Percentiles rank a stretch among this genome's conserved stretches.
phyloP scores from a whole-genome alignment of 768 basidiomycete species.

The Pisolithus tinctorius region DNA sequence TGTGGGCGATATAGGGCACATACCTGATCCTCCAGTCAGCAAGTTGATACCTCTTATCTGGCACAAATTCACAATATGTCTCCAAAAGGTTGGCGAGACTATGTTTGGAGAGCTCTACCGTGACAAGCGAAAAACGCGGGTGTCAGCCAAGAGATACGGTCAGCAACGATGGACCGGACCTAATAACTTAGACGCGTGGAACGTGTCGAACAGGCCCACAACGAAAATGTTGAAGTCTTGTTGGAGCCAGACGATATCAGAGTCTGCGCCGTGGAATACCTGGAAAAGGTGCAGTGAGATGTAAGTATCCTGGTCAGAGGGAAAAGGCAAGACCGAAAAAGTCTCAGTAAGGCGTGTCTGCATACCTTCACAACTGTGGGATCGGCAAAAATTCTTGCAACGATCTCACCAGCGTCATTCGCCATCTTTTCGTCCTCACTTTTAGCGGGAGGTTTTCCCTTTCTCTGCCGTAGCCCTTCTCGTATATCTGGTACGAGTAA shows the following conservation, averaged over 20 bases:
- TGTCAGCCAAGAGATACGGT: not conserved
- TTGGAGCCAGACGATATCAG: constrained; percentile 94
- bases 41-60: constrained; percentile 94
- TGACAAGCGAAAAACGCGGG: not conserved
- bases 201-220: constrained; percentile 96
- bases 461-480: constrained; percentile 65
- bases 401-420: constrained; percentile 41
- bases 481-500: constrained; percentile 55
- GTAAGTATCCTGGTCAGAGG: not conserved
- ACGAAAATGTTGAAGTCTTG: constrained; percentile 92
- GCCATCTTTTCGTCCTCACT: constrained; percentile 13
- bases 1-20: not conserved
- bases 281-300: constrained; percentile 20
- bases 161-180: constrained; percentile 33
- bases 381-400: constrained; percentile 53
- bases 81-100: constrained; percentile 79
- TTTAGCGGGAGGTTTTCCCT: constrained; percentile 22
- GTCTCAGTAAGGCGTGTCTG: too few relatives aligned
- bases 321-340: not conserved
- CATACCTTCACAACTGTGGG: constrained; percentile 78
- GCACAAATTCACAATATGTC: constrained; percentile 82
- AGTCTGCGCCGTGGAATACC: constrained; percentile 94
- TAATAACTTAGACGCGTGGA: constrained; percentile 83
- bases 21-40: constrained; percentile 96
- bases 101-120: constrained; percentile 71